phyloP scores from a whole-genome alignment of 2,329 filamentous ascomycete species.

The Phialophora chinensis region DNA sequence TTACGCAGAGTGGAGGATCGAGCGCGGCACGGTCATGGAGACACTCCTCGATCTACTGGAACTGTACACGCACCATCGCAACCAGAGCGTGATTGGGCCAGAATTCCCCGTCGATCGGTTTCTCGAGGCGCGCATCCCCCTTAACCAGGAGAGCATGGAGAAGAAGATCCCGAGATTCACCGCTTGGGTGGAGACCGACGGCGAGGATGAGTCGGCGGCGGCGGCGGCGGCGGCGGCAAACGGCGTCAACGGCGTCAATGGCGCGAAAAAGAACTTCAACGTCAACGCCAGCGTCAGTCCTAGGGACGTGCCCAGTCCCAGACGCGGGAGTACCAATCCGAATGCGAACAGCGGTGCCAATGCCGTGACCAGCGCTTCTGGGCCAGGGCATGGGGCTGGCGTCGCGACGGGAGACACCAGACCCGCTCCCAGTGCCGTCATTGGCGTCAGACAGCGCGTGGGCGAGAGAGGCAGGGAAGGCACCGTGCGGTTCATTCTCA shows the following conservation, averaged over 20 bases:
- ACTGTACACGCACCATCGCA: slow-evolving; percentile 84
- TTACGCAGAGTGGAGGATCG: slow-evolving; percentile 58
- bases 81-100: slow-evolving; percentile 74
- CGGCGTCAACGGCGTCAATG: slow-evolving; percentile 20
- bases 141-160: slow-evolving; percentile 80
- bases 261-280: slow-evolving; percentile 3
- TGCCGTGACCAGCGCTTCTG: slow-evolving; percentile 7
- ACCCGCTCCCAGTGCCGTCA: not conserved
- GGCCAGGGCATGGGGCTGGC: not conserved
- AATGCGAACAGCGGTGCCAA: slow-evolving; percentile 17
- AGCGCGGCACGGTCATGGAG: slow-evolving; percentile 64
- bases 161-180: slow-evolving; percentile 68
- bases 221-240: not conserved
- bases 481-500: slow-evolving; percentile 88
- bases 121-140: slow-evolving; percentile 81
- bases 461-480: slow-evolving; percentile 64
- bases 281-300: slow-evolving; percentile 32
- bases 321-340: slow-evolving; percentile 3
- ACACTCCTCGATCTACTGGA: slow-evolving; percentile 89
- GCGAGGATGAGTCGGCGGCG: not conserved
- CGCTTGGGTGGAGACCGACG: slow-evolving; percentile 51
- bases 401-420: not conserved
- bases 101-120: slow-evolving; percentile 77
- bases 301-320: slow-evolving; percentile 31
- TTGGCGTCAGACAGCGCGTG: slow-evolving; percentile 36